Percentiles rank a stretch among this genome's conserved stretches.
Evolutionary conservation across 2,329 filamentous ascomycete genomes (phyloP).

Genomic region (Plenodomus biglobosus): DNA sequence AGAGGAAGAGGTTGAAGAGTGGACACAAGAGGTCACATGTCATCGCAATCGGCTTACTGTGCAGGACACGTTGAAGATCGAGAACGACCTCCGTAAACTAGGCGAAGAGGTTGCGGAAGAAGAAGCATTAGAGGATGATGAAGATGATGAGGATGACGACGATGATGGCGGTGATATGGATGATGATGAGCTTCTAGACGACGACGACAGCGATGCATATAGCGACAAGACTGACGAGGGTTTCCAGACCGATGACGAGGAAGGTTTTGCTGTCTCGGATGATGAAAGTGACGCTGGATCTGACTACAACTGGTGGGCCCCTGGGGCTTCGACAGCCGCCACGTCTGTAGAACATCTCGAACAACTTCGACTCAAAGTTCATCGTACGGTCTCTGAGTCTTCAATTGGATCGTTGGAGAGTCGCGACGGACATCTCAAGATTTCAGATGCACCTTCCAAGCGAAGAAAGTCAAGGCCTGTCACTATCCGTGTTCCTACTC

Average conservation of each 20-base stretch:
- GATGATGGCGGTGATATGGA: conserved; percentile 45
- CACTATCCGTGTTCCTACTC: conserved; percentile 65
- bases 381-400: conserved; percentile 54
- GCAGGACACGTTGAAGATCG: conserved; percentile 84
- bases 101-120: conserved; percentile 83
- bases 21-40: conserved; percentile 73
- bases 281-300: conserved; percentile 66
- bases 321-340: conserved; percentile 53
- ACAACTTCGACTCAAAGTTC: conserved; percentile 50
- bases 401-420: conserved; percentile 57
- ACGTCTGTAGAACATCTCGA: conserved; percentile 54
- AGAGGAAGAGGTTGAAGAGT: conserved; percentile 83
- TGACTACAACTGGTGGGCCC: conserved; percentile 67
- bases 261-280: conserved; percentile 70
- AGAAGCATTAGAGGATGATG: conserved; percentile 67
- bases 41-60: conserved; percentile 76
- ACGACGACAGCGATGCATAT: conserved; percentile 46
- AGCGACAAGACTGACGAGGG: conserved; percentile 60
- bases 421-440: conserved; percentile 28
- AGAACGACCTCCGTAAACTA: conserved; percentile 82
- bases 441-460: conserved; percentile 37
- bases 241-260: conserved; percentile 79
- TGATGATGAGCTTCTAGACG: conserved; percentile 50
- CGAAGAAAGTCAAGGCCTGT: conserved; percentile 52
- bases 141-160: conserved; percentile 50